phyloP scores from a whole-genome alignment of 768 basidiomycete species.

The Lyophyllum semitale region DNA sequence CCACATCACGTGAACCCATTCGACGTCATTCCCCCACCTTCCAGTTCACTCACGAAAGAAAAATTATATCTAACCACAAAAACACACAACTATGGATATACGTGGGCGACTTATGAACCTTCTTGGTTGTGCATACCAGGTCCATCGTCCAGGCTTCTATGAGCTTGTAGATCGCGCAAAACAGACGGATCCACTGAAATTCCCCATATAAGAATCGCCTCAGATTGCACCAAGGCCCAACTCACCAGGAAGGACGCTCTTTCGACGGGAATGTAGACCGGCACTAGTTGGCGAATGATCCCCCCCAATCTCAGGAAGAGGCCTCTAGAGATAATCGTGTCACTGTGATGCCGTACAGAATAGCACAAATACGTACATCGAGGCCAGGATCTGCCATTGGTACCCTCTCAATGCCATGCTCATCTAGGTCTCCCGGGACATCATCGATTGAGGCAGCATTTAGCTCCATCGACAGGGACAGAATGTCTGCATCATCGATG shows the following conservation, averaged over 20 bases:
- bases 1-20: constrained; percentile 36
- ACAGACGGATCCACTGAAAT: constrained; percentile 82
- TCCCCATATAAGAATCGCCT: background rate
- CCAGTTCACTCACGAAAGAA: background rate
- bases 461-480: constrained; percentile 89
- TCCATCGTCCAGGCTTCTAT: constrained; percentile 76
- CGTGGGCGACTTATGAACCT: constrained; percentile 12
- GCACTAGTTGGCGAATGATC: constrained; percentile 58
- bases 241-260: constrained; percentile 90
- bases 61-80: constrained; percentile 6
- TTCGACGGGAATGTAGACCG: constrained; percentile 87
- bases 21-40: constrained; percentile 11
- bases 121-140: constrained; percentile 22
- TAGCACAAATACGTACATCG: constrained; percentile 57
- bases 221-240: background rate
- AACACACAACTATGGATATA: background rate
- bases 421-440: constrained; percentile 69
- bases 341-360: background rate
- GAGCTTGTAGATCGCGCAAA: constrained; percentile 83
- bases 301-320: constrained; percentile 65
- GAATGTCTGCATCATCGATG: constrained; percentile 82
- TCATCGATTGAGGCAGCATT: constrained; percentile 82
- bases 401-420: constrained; percentile 82
- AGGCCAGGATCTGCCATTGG: constrained; percentile 91
- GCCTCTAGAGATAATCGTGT: constrained; percentile 42